phyloP scores from a whole-genome alignment of 2,329 filamentous ascomycete species.

The Leptographium wingfieldii region DNA sequence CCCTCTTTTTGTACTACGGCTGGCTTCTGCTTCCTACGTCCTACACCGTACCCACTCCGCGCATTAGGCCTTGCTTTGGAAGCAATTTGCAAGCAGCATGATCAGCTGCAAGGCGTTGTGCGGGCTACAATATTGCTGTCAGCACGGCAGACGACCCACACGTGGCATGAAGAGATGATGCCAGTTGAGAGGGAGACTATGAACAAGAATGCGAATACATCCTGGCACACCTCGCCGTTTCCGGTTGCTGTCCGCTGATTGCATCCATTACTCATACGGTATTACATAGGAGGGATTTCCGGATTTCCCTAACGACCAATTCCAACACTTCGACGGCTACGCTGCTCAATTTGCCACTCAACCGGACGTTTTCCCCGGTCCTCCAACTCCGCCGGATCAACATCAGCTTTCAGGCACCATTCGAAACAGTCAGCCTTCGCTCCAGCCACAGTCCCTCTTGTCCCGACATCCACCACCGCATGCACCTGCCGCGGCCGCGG shows the following conservation, averaged over 20 bases:
- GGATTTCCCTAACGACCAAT: slow-evolving; percentile 33
- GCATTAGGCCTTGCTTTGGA: slow-evolving; percentile 5
- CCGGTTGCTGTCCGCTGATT: neutral
- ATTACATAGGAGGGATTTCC: slow-evolving; percentile 37
- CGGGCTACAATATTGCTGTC: neutral
- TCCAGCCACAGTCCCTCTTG: slow-evolving; percentile 16
- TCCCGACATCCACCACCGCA: slow-evolving; percentile 16
- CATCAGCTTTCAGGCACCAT: slow-evolving; percentile 17
- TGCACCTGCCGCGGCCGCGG: neutral
- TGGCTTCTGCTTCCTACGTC: neutral
- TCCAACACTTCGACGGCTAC: slow-evolving; percentile 33
- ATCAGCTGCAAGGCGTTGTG: neutral
- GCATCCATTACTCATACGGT: slow-evolving; percentile 4
- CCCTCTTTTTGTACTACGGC: neutral
- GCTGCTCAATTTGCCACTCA: slow-evolving; percentile 27
- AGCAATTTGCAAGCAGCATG: slow-evolving; percentile 9
- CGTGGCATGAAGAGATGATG: neutral
- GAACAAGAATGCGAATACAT: neutral
- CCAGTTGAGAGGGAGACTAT: neutral
- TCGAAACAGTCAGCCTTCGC: slow-evolving; percentile 9
- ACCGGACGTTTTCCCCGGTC: slow-evolving; percentile 26
- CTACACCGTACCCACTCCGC: slow-evolving; percentile 10
- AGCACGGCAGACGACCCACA: neutral
- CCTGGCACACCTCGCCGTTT: neutral
- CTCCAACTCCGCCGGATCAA: slow-evolving; percentile 39